Base-by-base conservation (phyloP, 768 basidiomycete genomes). In the Suillus paluster region DNA sequence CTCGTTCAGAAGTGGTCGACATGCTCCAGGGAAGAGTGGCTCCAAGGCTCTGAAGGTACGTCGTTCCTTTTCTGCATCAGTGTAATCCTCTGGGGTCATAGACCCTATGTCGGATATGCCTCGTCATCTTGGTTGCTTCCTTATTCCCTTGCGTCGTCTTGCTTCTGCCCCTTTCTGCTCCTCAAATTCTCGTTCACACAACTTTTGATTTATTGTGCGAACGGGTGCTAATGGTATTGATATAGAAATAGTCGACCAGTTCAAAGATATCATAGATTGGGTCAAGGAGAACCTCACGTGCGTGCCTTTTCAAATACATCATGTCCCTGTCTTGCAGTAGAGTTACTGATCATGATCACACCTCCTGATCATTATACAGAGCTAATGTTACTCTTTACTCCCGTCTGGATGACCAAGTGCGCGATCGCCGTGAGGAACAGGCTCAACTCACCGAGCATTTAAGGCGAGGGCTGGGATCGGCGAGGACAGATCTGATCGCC, bases 201-300 rank as follows among this genome's bases (percentile, higher is more conserved):
- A 21, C 62, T 68, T 52, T 53, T 66, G 70, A 56, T 63, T 21
- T 48, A 36, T 52, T 12, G 33, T 53, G 41, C 38, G 44, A 33
- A 39, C 38, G 17, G 15, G 25, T 36, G 23, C 52, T 50, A 21
- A 55, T 10, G 17, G 38, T 17, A 55, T 9, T 21, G 17, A 10
- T 61, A 23, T 23, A 61, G 60, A 58, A 61, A 38, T 61, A 12
- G 57, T 33, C 1, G 9, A 38, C 12, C 56, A 61, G 57, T 60
- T 58, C 19, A 57, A 58, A 36, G 60, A 41, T 53, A 15, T 48
- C 53, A 9, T 64, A 30, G 42, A 33, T 33, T 62, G 41, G 71
- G 70, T 67, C 25, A 74, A 74, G 49, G 74, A 76, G 33, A 66
- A 67, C 57, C 39, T 74, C 25, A 70, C 68, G 73, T 76, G 45